Evolutionary conservation across 2,329 filamentous ascomycete genomes (phyloP), one percentile per base, ranked within the genome.

Genomic region (Capronia coronata): DNA sequence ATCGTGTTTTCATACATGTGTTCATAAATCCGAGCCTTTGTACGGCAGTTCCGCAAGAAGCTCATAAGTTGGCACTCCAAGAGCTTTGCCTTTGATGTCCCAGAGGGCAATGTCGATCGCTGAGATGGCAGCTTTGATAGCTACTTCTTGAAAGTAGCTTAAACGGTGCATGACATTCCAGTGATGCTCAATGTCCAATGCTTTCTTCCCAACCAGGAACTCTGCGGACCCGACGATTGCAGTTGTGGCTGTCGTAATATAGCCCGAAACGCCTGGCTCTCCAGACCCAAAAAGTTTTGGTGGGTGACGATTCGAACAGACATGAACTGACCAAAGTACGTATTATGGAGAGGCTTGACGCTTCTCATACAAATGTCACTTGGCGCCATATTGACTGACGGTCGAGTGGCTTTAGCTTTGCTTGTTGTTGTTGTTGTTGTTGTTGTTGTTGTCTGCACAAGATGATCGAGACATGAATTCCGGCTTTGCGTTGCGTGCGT

Each of bases 1-100:
- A 86, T 86, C 2, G 83, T 70, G 58, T 88, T 84, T 2, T 85
- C 85, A 2, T 85, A 85, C 50, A 89, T 88, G 84, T 86, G 88
- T 11, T 81, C 81, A 60, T 87, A 87, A 0, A 87, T 83, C 53
- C 79, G 77, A 7, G 84, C 68, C 57, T 79, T 81, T 50, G 79
- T 70, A 29, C 84, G 74, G 1, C 89, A 63, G 86, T 1, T 85
- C 86, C 2, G 86, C 86, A 0, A 89, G 74, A 0, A 90, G 71
- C 57, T 87, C 77, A 60, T 87, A 82, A 40, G 89, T 76, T 0
- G 85, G 85, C 0, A 87, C 79, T 5, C 76, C 75, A 2, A 83
- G 67, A 52, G 73, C 76, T 35, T 42, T 48, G 30, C 78, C 79
- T 67, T 88, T 88, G 14, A 88, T 70, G 66, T 89, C 84, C 84